Evolutionary conservation across 176 grass and related monocot genomes (phyloP).

Genomic region (Phyllostachys edulis): DNA sequence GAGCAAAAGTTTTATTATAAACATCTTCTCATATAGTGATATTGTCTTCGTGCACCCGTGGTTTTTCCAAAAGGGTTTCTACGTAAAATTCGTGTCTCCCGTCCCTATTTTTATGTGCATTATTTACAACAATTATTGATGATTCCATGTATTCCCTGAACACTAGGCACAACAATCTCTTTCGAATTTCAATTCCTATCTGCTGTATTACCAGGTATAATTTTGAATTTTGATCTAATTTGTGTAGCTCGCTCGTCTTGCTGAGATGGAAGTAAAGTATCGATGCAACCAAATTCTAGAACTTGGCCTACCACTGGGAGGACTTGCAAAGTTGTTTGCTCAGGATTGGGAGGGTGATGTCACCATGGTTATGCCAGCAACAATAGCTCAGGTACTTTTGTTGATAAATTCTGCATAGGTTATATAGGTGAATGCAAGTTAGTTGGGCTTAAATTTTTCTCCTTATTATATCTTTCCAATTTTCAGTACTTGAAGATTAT

Average conservation of each 20-base stretch:
- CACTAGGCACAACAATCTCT: neutral
- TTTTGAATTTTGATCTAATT: constrained; percentile 4
- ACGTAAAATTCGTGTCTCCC: too few relatives aligned
- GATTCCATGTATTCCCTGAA: neutral
- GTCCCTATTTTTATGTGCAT: too few relatives aligned
- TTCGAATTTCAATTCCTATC: neutral
- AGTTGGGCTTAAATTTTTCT: neutral
- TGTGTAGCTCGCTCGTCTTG: constrained; percentile 77
- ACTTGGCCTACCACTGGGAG: constrained; percentile 82
- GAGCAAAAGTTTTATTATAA: too few relatives aligned
- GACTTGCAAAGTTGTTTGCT: constrained; percentile 85
- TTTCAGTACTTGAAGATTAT: constrained; percentile 92
- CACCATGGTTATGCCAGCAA: constrained; percentile 94
- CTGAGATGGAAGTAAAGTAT: constrained; percentile 95
- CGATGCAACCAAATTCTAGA: constrained; percentile 91
- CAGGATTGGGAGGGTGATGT: constrained; percentile 98
- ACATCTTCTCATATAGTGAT: too few relatives aligned
- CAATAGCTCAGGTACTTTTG: constrained; percentile 45
- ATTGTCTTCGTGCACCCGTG: too few relatives aligned
- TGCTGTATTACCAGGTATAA: constrained; percentile 18
- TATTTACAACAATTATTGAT: neutral
- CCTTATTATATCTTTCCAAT: neutral
- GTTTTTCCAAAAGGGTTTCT: too few relatives aligned
- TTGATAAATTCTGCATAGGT: neutral
- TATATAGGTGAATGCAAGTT: neutral